A percentile compares a stretch with the other conserved stretches of the same genome.
These are phyloP conservation scores for Tuber magnatum DNA, from an alignment of 495 filamentous ascomycete species.

Conservation along the genomic window DNA sequence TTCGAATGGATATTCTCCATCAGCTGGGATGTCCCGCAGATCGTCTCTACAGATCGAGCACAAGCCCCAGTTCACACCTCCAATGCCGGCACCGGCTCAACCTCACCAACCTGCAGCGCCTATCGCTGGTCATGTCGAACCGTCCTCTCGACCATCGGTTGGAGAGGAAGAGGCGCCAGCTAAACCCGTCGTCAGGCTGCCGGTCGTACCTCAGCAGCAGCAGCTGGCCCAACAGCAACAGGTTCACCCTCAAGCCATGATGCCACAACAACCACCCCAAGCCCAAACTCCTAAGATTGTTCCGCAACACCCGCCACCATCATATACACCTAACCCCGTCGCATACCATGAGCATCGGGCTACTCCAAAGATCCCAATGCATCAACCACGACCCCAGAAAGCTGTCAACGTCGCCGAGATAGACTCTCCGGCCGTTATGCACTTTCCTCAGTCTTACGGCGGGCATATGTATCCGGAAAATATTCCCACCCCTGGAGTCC, in stretches of 20 bases:
- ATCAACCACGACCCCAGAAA: slow-evolving; percentile 93
- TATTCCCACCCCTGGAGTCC: slow-evolving; percentile 34
- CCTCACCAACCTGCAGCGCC: slow-evolving; percentile 11
- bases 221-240: slow-evolving; percentile 19
- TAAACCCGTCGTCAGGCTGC: slow-evolving; percentile 80
- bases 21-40: slow-evolving; percentile 79
- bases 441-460: slow-evolving; percentile 49
- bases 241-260: slow-evolving; percentile 41
- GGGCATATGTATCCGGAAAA: slow-evolving; percentile 39
- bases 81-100: slow-evolving; percentile 10
- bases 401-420: slow-evolving; percentile 90
- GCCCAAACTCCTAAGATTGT: slow-evolving; percentile 49
- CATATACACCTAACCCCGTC: slow-evolving; percentile 36
- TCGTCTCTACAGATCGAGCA: slow-evolving; percentile 60
- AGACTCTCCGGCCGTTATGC: slow-evolving; percentile 68
- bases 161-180: slow-evolving; percentile 46
- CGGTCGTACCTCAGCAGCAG: slow-evolving; percentile 41
- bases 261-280: slow-evolving; percentile 47
- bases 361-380: slow-evolving; percentile 69
- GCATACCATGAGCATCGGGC: slow-evolving; percentile 70
- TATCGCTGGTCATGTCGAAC: slow-evolving; percentile 31
- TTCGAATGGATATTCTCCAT: slow-evolving; percentile 73
- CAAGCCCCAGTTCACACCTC: slow-evolving; percentile 22
- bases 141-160: slow-evolving; percentile 63
- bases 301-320: slow-evolving; percentile 38